Evolutionary conservation across 352 stramenopile species (phyloP).

Genomic region (Phytophthora macrochlamydospora): DNA sequence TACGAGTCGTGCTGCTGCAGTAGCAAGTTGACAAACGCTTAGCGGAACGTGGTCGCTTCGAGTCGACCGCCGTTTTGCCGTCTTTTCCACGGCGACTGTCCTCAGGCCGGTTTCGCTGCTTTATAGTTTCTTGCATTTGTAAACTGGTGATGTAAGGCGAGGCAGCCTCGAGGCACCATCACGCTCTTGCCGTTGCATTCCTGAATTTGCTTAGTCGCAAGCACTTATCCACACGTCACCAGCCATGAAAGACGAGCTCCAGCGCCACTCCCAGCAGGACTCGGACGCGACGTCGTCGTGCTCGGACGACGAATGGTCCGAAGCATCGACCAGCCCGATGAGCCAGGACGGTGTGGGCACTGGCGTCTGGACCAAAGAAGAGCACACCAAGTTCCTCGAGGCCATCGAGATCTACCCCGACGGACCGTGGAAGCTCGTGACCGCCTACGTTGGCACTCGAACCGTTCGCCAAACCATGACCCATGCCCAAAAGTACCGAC

Average conservation of each 20-base stretch:
- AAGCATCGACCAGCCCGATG: slow-evolving; percentile 16
- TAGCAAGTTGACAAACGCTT: too few species aligned
- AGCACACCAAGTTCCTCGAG: slow-evolving; percentile 74
- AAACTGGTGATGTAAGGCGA: background rate
- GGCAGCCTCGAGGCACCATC: slow-evolving; percentile 2
- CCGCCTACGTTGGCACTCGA: slow-evolving; percentile 66
- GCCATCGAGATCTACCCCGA: slow-evolving; percentile 77
- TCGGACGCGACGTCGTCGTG: slow-evolving; percentile 24
- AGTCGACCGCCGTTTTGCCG: too few species aligned
- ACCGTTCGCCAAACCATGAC: slow-evolving; percentile 81
- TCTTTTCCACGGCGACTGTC: slow-evolving; percentile 12
- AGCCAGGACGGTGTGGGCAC: slow-evolving; percentile 29
- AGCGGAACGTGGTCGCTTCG: background rate
- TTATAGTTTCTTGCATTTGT: background rate
- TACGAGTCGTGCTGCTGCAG: too few species aligned
- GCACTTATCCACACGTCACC: slow-evolving; percentile 9
- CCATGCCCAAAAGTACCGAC: slow-evolving; percentile 75
- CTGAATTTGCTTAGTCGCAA: slow-evolving; percentile 28
- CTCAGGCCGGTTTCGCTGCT: background rate
- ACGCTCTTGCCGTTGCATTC: slow-evolving; percentile 12
- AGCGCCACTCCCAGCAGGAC: slow-evolving; percentile 1
- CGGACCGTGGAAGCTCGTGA: slow-evolving; percentile 71
- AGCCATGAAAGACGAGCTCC: slow-evolving; percentile 8
- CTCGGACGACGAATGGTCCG: slow-evolving; percentile 27
- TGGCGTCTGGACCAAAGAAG: slow-evolving; percentile 66